Percentiles rank a stretch among this genome's conserved stretches.
Evolutionary conservation across 2,329 filamentous ascomycete genomes (phyloP).

Genomic region (Fusarium redolens): DNA sequence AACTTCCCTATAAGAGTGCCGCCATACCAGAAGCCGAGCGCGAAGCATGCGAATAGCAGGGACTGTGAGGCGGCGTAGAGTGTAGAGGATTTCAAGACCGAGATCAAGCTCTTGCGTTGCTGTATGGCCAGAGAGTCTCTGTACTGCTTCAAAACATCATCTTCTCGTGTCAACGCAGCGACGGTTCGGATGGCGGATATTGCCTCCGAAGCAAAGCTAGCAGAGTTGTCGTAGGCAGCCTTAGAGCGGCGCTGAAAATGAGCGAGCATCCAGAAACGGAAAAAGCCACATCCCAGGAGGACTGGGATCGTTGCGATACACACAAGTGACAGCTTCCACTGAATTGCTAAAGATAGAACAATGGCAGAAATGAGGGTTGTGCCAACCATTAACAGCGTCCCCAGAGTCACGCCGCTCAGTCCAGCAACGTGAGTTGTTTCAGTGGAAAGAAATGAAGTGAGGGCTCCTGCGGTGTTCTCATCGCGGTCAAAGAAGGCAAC

Average conservation of each 20-base stretch:
- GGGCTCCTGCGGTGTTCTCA: slow-evolving; percentile 87
- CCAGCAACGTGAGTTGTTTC: slow-evolving; percentile 91
- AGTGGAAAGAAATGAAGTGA: slow-evolving; percentile 89
- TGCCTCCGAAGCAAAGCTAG: slow-evolving; percentile 90
- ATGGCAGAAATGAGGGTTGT: slow-evolving; percentile 84
- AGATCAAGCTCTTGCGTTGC: slow-evolving; percentile 74
- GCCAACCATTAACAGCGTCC: slow-evolving; percentile 82
- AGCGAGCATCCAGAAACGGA: slow-evolving; percentile 86
- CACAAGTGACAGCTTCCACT: slow-evolving; percentile 89
- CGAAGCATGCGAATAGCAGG: slow-evolving; percentile 83
- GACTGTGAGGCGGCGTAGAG: slow-evolving; percentile 90
- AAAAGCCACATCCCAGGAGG: slow-evolving; percentile 83
- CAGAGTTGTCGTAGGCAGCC: slow-evolving; percentile 81
- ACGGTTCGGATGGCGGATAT: slow-evolving; percentile 95
- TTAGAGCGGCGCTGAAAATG: slow-evolving; percentile 84
- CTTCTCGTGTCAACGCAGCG: slow-evolving; percentile 87
- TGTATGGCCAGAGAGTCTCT: slow-evolving; percentile 73
- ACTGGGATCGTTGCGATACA: slow-evolving; percentile 83
- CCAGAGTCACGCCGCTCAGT: slow-evolving; percentile 86
- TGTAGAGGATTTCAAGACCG: slow-evolving; percentile 78
- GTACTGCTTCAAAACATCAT: slow-evolving; percentile 81
- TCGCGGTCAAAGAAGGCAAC: slow-evolving; percentile 91
- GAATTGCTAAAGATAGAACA: slow-evolving; percentile 76
- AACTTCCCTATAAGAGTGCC: slow-evolving; percentile 76
- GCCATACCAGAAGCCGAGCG: slow-evolving; percentile 93